Evolutionary conservation across 2,329 filamentous ascomycete species (phyloP), one percentile per base, ranked within the genome.

Genomic region (Ophiostoma sp.): DNA sequence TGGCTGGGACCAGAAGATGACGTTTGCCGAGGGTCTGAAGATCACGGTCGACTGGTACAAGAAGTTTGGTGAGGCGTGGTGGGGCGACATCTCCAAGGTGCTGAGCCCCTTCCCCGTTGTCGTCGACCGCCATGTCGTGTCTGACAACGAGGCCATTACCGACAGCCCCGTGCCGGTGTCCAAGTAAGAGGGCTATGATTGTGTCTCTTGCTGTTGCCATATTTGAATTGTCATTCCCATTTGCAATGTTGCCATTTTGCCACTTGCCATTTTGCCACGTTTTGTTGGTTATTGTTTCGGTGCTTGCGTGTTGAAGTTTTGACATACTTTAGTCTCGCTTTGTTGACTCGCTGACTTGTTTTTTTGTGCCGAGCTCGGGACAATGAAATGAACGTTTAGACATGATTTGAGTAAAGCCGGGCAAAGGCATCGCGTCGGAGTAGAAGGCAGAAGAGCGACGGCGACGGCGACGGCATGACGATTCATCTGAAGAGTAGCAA

Each of bases 31-130:
- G 1, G 90, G 90, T 8, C 80, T 93, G 70, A 81, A 79, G 71
- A 82, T 80, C 67, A 92, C 90, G 0, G 87, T 91, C 20, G 83
- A 89, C 67, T 93, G 90, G 90, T 93, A 93, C 77, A 82, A 80
- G 54, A 80, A 79, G 70, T 91, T 87, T 71, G 88, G 88, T 5
- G 86, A 89, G 80, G 76, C 82, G 52, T 92, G 89, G 89, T 91
- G 89, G 89, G 89, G 89, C 67, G 86, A 90, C 74, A 90, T 92
- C 74, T 86, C 83, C 76, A 87, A 88, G 76, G 88, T 90, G 23
- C 82, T 91, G 69, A 89, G 86, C 48, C 87, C 89, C 4, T 91
- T 89, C 80, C 89, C 88, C 1, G 83, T 86, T 15, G 86, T 90
- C 20, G 84, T 80, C 68, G 79, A 85, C 36, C 80, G 80, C 13